Conservation (phyloP, 805 yeast species). For the Spathaspora sp. region DNA sequence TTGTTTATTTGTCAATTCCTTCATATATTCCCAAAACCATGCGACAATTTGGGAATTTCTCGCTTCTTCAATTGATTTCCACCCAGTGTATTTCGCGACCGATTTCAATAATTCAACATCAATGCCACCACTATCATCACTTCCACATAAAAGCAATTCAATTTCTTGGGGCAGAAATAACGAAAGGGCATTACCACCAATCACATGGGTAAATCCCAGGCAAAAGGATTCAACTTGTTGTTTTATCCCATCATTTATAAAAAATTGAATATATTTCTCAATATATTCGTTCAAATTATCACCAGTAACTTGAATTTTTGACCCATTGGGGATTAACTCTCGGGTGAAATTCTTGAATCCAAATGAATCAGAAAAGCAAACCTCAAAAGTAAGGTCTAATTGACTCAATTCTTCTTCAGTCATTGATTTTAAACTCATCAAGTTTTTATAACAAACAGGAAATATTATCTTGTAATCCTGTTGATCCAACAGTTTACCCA, state of each 20-base stretch:
- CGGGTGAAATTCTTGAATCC: slow-evolving; percentile 36
- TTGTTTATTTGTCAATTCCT: slow-evolving; percentile 35
- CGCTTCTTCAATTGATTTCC: slow-evolving; percentile 40
- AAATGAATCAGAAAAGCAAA: slow-evolving; percentile 49
- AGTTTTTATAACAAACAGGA: slow-evolving; percentile 55
- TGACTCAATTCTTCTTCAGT: slow-evolving; percentile 31
- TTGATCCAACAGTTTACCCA: slow-evolving; percentile 50
- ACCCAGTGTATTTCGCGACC: slow-evolving; percentile 72
- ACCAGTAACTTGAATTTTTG: slow-evolving; percentile 49
- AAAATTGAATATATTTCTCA: slow-evolving; percentile 56
- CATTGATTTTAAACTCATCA: slow-evolving; percentile 25
- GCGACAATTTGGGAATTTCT: slow-evolving; percentile 38
- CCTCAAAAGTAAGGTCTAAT: slow-evolving; percentile 57
- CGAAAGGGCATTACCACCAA: slow-evolving; percentile 77
- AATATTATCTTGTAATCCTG: slow-evolving; percentile 65
- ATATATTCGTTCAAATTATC: slow-evolving; percentile 60
- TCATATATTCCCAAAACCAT: slow-evolving; percentile 89
- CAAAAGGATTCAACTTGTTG: slow-evolving; percentile 56
- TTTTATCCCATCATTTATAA: slow-evolving; percentile 51
- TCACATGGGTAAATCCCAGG: slow-evolving; percentile 70
- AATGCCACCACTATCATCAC: slow-evolving; percentile 55
- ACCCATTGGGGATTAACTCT: slow-evolving; percentile 61
- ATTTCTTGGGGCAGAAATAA: slow-evolving; percentile 80
- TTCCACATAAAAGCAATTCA: slow-evolving; percentile 74
- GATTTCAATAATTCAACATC: slow-evolving; percentile 67